Evolutionary conservation across 2,329 filamentous ascomycete genomes (phyloP), one percentile per base, ranked within the genome.

Genomic region (Ascochyta clinopodiicola): DNA sequence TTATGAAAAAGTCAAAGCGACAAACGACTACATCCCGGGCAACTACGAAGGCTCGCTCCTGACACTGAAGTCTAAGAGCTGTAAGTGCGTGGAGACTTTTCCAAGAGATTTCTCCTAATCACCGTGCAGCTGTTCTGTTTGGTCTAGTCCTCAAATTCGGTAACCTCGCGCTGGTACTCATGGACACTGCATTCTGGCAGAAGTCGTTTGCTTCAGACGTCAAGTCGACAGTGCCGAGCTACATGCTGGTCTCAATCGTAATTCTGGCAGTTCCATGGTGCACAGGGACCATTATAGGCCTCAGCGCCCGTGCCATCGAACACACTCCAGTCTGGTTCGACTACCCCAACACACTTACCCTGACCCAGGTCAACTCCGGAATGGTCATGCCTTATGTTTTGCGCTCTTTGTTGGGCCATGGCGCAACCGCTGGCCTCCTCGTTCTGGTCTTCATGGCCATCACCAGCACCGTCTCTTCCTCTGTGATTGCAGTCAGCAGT

Each of bases 31-130:
- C 63, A 88, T 96, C 1, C 82, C 83, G 0, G 91, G 92, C 6
- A 96, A 96, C 72, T 82, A 86, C 0, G 63, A 64, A 4, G 92
- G 92, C n/a, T 91, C 87, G 69, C 96, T 96, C 64, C 78, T 96
- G 21, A 96, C 92, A 0, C 94, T 96, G 90, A 81, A 84, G 54
- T 91, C 88, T 1, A 84, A 83, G 52, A 53, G 55, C 49, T 53
- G 55, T 57, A 34, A 31, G 49, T 46, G 7, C 4, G 3, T 7
- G 3, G 2, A 3, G 1, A 6, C 8, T 4, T 1, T 17, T 15
- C 9, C 2, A 2, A 2, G 17, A 1, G 24, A 2, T 3, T 2
- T 6, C 13, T 15, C 3, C 52, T 56, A 34, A 56, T 24, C 2
- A 3, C 1, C 3, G 6, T 29, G 6, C 36, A 53, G 54, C 54